These are phyloP conservation scores for Diplodia mutila DNA, from an alignment of 2,329 filamentous ascomycete genomes.

Conservation along the genomic window DNA sequence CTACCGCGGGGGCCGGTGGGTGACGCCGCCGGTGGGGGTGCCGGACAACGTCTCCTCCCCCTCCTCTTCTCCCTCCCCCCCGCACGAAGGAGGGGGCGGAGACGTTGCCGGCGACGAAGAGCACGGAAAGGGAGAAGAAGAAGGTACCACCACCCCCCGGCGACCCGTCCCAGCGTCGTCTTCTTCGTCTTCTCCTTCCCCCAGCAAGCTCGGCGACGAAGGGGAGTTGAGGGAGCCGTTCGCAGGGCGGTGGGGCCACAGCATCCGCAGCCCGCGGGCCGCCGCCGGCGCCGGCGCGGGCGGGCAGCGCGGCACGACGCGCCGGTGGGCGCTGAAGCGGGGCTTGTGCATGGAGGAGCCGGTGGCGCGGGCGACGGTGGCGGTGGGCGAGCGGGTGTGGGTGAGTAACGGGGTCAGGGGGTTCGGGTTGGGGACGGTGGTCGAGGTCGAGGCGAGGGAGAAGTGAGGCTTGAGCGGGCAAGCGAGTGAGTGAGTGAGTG, in stretches of 20 bases:
- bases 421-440: slow-evolving; percentile 55
- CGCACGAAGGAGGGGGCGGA: background rate
- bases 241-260: slow-evolving; percentile 44
- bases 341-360: slow-evolving; percentile 68
- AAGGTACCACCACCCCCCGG: background rate
- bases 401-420: slow-evolving; percentile 86
- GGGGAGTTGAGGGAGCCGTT: slow-evolving; percentile 42
- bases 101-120: background rate
- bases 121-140: background rate
- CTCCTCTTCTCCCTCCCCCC: background rate
- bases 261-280: slow-evolving; percentile 48
- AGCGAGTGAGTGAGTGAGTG: too few relatives aligned
- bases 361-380: slow-evolving; percentile 63
- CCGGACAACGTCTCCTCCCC: background rate
- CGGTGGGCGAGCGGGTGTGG: slow-evolving; percentile 79
- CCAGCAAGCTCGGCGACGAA: slow-evolving; percentile 33
- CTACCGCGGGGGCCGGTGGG: slow-evolving; percentile 72
- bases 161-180: too few relatives aligned
- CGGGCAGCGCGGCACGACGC: slow-evolving; percentile 80
- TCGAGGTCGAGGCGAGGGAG: slow-evolving; percentile 29
- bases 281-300: slow-evolving; percentile 62
- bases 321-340: slow-evolving; percentile 78
- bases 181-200: too few relatives aligned
- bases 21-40: slow-evolving; percentile 67
- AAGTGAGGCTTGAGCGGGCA: background rate